Percentiles rank a stretch among this genome's conserved stretches.
These are phyloP conservation scores for Citrus trifoliata DNA, from an alignment of 345 rosid species.

Conservation along the genomic window DNA sequence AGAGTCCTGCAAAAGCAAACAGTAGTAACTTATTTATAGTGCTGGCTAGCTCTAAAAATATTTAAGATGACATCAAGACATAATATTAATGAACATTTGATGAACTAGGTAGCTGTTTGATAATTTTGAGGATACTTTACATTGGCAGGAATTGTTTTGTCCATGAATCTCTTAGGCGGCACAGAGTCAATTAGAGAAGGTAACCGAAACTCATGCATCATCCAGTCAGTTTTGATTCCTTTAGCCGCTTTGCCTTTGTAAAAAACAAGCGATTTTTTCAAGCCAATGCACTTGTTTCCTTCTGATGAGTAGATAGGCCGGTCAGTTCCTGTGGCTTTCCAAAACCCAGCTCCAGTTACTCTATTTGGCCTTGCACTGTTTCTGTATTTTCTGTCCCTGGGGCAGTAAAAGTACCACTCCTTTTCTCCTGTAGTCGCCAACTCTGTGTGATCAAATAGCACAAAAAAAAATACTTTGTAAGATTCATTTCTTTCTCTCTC, in stretches of 20 bases:
- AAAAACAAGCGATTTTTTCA: constrained; percentile 91
- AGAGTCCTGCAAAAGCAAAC: constrained; percentile 51
- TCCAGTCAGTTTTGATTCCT: constrained; percentile 94
- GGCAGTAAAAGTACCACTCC: constrained; percentile 90
- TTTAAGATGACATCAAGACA: too few relatives aligned
- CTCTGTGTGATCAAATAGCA: constrained; percentile 28
- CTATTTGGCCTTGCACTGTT: constrained; percentile 89
- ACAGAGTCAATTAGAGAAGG: constrained; percentile 57
- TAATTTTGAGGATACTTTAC: constrained; percentile 27
- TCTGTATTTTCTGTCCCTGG: constrained; percentile 84
- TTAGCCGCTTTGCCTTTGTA: constrained; percentile 89
- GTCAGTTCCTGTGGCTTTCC: constrained; percentile 98
- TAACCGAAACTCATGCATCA: constrained; percentile 96
- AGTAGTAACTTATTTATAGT: too few relatives aligned
- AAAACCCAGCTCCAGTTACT: constrained; percentile 82
- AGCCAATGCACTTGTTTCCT: constrained; percentile 74
- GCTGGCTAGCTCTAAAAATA: too few relatives aligned
- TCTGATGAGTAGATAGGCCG: constrained; percentile 80
- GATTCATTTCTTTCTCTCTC: background rate
- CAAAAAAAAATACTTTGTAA: background rate
- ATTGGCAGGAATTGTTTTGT: constrained; percentile 55
- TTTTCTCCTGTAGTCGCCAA: constrained; percentile 74
- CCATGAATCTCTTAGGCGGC: constrained; percentile 41
- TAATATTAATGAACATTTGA: too few relatives aligned
- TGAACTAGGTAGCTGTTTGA: background rate